Base-by-base conservation (phyloP, 148 eudicot genomes). In the Camellia sinensis region DNA sequence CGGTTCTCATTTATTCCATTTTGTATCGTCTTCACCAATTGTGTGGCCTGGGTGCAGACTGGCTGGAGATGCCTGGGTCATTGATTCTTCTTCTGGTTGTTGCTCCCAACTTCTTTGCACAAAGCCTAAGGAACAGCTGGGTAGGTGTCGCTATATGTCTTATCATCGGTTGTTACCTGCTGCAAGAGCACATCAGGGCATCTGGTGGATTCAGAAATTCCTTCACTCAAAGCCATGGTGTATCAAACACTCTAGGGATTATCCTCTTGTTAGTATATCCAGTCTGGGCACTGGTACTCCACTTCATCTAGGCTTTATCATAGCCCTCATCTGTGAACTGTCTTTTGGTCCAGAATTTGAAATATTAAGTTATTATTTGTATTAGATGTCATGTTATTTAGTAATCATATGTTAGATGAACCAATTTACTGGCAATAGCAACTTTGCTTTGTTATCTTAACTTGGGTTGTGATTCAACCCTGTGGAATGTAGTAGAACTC, bases 121-220 rank as follows among this genome's bases (percentile, higher is more conserved):
- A 88, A 81, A 80, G 73, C 15, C 18, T 89, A 18, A 91, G 87
- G 84, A 89, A 87, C 53, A 82, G 83, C 72, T 91, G 92, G 97
- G 71, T 80, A 3, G 97, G 95, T 44, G 76, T 83, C 1, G 87
- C 70, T 0, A 78, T 93, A n/a, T 79, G 96, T 81, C 84, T 95
- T 6, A 7, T 76, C 7, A 93, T 95, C 29, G 97, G 94, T 14
- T 95, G 98, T 78, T 93, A 93, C 84, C 85, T 95, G 45, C 85
- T 95, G 50, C 98, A 95, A 87, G 96, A 95, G 79, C 98, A 95
- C 86, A 88, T 95, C 53, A 81, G 96, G 52, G 92, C 92, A 14
- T 85, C 94, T 0, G 98, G 98, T 45, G 97, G 98, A 67, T 84
- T 93, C 77, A 77, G 94, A 54, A 91, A 90, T 70, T 91, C 98